phyloP scores from a whole-genome alignment of 768 basidiomycete genomes.

The Pholiota molesta region DNA sequence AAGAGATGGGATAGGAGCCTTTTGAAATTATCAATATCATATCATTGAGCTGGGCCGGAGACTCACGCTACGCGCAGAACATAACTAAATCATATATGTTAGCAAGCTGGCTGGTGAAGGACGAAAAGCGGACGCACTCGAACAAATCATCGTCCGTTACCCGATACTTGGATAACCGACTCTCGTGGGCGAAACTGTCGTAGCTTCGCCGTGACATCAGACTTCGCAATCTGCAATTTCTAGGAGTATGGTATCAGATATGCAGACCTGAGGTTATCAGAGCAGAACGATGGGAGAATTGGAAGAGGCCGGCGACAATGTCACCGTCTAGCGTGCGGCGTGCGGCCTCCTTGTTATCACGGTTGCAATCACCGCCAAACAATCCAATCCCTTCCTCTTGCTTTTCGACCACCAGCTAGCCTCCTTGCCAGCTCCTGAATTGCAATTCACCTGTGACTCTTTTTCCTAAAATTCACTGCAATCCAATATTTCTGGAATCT shows the following conservation, averaged over 20 bases:
- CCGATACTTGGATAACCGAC: constrained; percentile 73
- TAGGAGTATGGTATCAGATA: not conserved
- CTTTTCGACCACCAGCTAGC: constrained; percentile 3
- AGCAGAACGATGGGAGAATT: not conserved
- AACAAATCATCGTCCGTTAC: constrained; percentile 87
- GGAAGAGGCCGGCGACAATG: constrained; percentile 8
- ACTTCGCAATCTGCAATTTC: not conserved
- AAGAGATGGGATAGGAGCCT: constrained; percentile 77
- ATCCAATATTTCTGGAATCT: too few relatives aligned
- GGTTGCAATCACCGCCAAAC: constrained; percentile 22
- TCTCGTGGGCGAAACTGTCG: constrained; percentile 70
- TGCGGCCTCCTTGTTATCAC: constrained; percentile 13
- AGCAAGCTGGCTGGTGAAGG: not conserved
- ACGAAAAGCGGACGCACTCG: constrained; percentile 51
- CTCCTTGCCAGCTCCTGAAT: too few relatives aligned
- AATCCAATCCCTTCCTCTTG: constrained; percentile 3
- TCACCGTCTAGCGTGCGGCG: constrained; percentile 6
- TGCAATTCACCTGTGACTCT: not conserved
- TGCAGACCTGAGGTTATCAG: not conserved
- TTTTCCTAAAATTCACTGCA: not conserved
- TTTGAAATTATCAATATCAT: constrained; percentile 16
- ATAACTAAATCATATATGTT: constrained; percentile 52
- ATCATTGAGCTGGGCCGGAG: constrained; percentile 17
- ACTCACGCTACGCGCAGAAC: constrained; percentile 84
- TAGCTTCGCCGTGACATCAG: constrained; percentile 78